Percentiles rank a stretch among this genome's conserved stretches.
Evolutionary conservation across 2,329 filamentous ascomycete genomes (phyloP).

Genomic region (Diplodia scrobiculata): DNA sequence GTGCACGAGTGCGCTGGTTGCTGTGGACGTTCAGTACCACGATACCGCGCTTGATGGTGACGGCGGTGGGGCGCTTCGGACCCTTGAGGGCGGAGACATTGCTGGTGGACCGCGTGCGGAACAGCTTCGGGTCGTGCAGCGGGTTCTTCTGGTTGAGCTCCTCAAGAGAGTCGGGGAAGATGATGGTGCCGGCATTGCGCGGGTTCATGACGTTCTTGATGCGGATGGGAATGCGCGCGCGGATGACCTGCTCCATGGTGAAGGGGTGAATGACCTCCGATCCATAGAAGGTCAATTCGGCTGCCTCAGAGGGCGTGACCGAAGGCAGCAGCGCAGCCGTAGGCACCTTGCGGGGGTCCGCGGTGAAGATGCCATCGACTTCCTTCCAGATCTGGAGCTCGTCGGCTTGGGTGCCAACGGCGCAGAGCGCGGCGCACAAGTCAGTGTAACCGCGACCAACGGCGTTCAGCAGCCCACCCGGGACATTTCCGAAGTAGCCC

Average conservation of each 20-base stretch:
- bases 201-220: constrained; percentile 94
- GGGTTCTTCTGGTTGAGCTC: constrained; percentile 57
- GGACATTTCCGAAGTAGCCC: constrained; percentile 92
- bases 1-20: constrained; percentile 92
- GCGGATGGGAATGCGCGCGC: constrained; percentile 78
- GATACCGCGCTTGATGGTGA: constrained; percentile 97
- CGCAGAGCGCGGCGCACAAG: constrained; percentile 86
- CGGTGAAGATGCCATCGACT: constrained; percentile 90
- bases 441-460: constrained; percentile 97
- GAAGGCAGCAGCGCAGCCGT: constrained; percentile 85
- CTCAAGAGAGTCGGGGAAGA: constrained; percentile 71
- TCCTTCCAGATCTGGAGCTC: constrained; percentile 99
- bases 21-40: constrained; percentile 97
- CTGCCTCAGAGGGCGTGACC: constrained; percentile 92
- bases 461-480: constrained; percentile 85
- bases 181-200: constrained; percentile 73
- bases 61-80: constrained; percentile 60
- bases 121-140: constrained; percentile 61
- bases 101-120: constrained; percentile 50
- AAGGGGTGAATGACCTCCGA: constrained; percentile 97
- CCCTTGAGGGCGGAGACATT: constrained; percentile 51
- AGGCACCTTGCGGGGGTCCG: constrained; percentile 84
- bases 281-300: constrained; percentile 76
- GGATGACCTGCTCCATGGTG: constrained; percentile 91
- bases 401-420: constrained; percentile 80